Conservation (phyloP, 1,284 basidiomycete species). For the Moniliella sp. region DNA sequence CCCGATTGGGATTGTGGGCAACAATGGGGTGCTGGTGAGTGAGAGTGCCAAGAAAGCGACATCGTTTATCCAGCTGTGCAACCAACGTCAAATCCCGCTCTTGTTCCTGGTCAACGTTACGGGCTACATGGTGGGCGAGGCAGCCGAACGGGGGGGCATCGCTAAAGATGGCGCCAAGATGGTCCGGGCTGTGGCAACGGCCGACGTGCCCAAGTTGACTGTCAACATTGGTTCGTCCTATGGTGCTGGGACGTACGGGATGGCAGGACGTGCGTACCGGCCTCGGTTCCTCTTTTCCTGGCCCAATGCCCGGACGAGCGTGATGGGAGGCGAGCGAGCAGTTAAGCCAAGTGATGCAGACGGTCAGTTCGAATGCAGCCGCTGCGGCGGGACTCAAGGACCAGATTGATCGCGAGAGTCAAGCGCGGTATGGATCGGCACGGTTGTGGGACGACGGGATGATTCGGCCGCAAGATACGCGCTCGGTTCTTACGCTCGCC, state of each 20-base stretch:
- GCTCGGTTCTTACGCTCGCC: constrained; percentile 63
- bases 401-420: constrained; percentile 67
- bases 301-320: constrained; percentile 85
- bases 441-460: constrained; percentile 87
- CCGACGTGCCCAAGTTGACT: constrained; percentile 78
- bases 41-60: constrained; percentile 79
- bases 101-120: constrained; percentile 85
- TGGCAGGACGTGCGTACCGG: constrained; percentile 46
- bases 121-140: constrained; percentile 74
- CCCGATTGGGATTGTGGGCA: constrained; percentile 48
- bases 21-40: constrained; percentile 82
- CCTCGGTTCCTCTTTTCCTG: constrained; percentile 93
- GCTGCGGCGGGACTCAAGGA: constrained; percentile 42
- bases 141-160: constrained; percentile 78
- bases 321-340: constrained; percentile 90
- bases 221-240: constrained; percentile 85
- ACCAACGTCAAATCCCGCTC: constrained; percentile 66
- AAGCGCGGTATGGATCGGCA: constrained; percentile 64
- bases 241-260: constrained; percentile 66
- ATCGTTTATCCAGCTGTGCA: constrained; percentile 82
- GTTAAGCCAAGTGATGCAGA: constrained; percentile 71
- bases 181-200: constrained; percentile 83
- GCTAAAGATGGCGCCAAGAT: constrained; percentile 94
- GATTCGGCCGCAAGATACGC: constrained; percentile 70
- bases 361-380: constrained; percentile 42